These are phyloP conservation scores for Sutorius australiensis DNA, from an alignment of 768 basidiomycete species.

Conservation along the genomic window DNA sequence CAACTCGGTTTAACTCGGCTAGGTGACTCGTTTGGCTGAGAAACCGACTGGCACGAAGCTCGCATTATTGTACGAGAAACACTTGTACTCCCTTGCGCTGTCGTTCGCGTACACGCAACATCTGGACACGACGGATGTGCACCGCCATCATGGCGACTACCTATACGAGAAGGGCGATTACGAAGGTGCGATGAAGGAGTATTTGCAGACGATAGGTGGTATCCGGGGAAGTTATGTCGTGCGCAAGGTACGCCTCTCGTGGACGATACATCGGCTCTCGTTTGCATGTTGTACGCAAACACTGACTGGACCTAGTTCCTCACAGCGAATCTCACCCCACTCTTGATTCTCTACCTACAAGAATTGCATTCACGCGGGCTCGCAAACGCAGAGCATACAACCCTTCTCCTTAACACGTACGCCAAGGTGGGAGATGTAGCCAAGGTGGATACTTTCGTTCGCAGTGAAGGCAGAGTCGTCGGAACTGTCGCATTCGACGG, in stretches of 20 bases:
- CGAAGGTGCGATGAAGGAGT: constrained; percentile 91
- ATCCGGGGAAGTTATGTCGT: constrained; percentile 95
- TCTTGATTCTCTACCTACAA: constrained; percentile 93
- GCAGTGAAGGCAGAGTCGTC: constrained; percentile 65
- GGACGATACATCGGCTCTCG: neutral
- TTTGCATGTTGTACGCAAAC: neutral
- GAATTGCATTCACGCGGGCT: constrained; percentile 86
- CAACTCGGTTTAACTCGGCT: neutral
- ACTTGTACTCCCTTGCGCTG: constrained; percentile 75
- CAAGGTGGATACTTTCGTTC: constrained; percentile 89
- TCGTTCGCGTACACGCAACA: constrained; percentile 78
- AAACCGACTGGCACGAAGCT: constrained; percentile 83
- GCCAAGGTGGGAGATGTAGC: constrained; percentile 92
- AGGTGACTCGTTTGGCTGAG: constrained; percentile 70
- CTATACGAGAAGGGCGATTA: constrained; percentile 88
- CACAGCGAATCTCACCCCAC: constrained; percentile 93
- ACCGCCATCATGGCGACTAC: constrained; percentile 86
- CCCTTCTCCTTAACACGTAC: constrained; percentile 93
- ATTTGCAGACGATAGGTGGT: constrained; percentile 82
- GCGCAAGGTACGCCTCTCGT: constrained; percentile 63
- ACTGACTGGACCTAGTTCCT: constrained; percentile 61
- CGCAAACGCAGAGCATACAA: constrained; percentile 96
- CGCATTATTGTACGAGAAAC: constrained; percentile 77
- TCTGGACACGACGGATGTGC: constrained; percentile 85
- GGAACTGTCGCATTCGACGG: constrained; percentile 18